Conservation (phyloP, 495 filamentous ascomycete species). For the Aspergillus avenaceus region DNA sequence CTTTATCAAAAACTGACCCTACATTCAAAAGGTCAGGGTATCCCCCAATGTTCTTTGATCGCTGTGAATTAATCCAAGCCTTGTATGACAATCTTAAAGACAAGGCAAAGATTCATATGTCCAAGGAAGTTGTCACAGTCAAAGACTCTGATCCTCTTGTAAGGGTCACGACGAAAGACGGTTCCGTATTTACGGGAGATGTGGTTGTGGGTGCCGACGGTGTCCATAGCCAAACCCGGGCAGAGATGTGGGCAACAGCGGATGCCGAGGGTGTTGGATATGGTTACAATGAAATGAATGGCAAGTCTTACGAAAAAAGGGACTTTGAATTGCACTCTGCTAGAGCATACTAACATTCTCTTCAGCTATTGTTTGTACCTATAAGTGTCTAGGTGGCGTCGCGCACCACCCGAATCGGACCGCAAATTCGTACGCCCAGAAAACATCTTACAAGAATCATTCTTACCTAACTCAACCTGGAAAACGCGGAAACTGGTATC, state of each 20-base stretch:
- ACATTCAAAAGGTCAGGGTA: slow-evolving; percentile 9
- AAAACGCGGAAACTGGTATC: background rate
- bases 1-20: background rate
- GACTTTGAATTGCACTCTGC: slow-evolving; percentile 1
- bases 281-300: background rate
- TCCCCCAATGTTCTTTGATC: slow-evolving; percentile 20
- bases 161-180: slow-evolving; percentile 17
- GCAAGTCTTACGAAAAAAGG: background rate
- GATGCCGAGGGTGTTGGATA: background rate
- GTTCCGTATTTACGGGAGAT: slow-evolving; percentile 32
- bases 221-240: slow-evolving; percentile 36
- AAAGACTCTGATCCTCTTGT: slow-evolving; percentile 1
- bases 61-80: slow-evolving; percentile 18
- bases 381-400: slow-evolving; percentile 11
- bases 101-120: slow-evolving; percentile 10
- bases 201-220: slow-evolving; percentile 48
- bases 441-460: background rate
- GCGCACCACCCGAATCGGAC: background rate
- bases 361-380: slow-evolving; percentile 1
- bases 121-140: slow-evolving; percentile 9
- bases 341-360: background rate
- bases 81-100: slow-evolving; percentile 15
- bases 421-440: background rate
- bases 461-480: slow-evolving; percentile 5
- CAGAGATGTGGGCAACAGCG: slow-evolving; percentile 31